Base-by-base conservation (phyloP, 306 rosid species). In the Cicer pinnatifidum region DNA sequence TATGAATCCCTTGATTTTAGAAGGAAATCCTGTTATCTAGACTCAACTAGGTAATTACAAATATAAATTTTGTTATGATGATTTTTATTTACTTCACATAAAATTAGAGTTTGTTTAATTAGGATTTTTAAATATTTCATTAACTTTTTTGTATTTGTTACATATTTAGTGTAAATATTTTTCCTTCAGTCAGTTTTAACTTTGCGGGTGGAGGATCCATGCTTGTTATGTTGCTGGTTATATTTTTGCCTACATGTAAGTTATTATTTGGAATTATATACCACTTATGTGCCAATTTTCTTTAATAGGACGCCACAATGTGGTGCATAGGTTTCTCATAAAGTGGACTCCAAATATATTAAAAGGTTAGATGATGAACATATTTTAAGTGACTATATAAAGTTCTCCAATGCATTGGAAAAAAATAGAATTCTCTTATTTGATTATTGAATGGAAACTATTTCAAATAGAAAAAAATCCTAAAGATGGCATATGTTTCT, bases 21-120 rank as follows among this genome's bases (percentile, higher is more conserved):
- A 89, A 83, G 97, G 95, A 86, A 83, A 35, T 73, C 99, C 88
- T 94, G 99, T 81, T 94, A 89, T 86, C 77, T 87, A 43, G 90
- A 88, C 79, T 71, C 89, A 75, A 83, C 81, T 84, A 91, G 97
- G 99, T 91, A 66, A 67, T 69, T 75, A 60, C 58, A 9, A 45
- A 82, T 75, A 72, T 28, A 51, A 53, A 23, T 37, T 71, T 33
- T 67, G 73, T 66, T 56, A 35, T 47, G 8, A 45, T 52, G 48
- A 56, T 68, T 48, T 76, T 15, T 6, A 17, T 41, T 40, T 67
- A 59, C 51, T 45, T 33, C 64, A 58, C 45, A 6, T 69, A 2
- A 8, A 47, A 20, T 1, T 62, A 33, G 11, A 39, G 12, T 69
- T 53, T 75, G 38, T 69, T 11, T 37, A 66, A 15, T 69, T 35